Evolutionary conservation across 2,329 filamentous ascomycete species (phyloP).

Genomic region (Nakataea oryzae): DNA sequence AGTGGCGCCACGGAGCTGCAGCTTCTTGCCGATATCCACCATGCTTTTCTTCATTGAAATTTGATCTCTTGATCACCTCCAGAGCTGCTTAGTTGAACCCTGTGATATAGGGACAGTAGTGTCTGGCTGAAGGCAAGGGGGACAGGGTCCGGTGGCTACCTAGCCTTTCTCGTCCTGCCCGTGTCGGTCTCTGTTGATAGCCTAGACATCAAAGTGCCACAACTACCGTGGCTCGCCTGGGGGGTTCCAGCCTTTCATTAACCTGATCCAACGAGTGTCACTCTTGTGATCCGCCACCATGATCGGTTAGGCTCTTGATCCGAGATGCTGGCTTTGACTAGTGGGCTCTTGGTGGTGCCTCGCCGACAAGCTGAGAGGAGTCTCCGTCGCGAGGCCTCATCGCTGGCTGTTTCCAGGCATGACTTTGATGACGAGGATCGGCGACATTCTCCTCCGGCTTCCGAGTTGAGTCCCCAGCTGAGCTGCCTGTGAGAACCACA

Average conservation of each 20-base stretch:
- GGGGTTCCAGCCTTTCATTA: neutral
- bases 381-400: neutral
- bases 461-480: no score
- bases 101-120: no score
- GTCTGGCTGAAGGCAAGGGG: neutral
- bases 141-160: neutral
- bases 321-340: neutral
- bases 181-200: neutral
- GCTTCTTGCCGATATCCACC: no score
- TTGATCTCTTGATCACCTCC: no score
- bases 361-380: neutral
- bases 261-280: slow-evolving; percentile 4
- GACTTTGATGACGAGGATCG: neutral
- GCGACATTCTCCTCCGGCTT: neutral
- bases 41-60: no score
- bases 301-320: neutral
- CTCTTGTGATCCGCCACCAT: neutral
- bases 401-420: neutral
- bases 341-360: neutral
- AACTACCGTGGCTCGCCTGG: neutral
- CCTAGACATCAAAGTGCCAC: neutral
- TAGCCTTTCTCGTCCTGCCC: neutral
- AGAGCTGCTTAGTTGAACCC: no score
- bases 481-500: neutral
- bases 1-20: no score